Base-by-base conservation (phyloP, 2,329 filamentous ascomycete species). In the Pseudogymnoascus sp. region DNA sequence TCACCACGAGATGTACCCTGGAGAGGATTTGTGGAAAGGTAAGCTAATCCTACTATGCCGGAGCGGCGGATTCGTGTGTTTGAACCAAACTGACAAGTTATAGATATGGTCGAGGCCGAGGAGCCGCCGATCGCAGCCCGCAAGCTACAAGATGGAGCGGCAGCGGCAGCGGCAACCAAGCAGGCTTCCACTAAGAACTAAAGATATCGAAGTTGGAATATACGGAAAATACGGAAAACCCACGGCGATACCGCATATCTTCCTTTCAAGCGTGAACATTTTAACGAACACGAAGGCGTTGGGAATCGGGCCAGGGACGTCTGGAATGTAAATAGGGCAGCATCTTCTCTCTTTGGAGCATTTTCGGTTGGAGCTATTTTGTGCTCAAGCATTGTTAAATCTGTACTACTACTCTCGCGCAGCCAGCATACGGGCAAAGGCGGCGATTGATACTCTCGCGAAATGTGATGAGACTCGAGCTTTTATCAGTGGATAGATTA, bases 1-100 rank as follows among this genome's bases (percentile, higher is more conserved):
- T 62, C 90, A 96, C 75, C 90, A 92, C 78, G 91, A 96, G 80
- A 82, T 90, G 66, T 95, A 96, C 75, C 83, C 88, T 73, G 90
- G 91, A 49, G 90, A 96, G 79, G 93, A 97, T 76, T 82, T 97
- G 71, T 99, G 95, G 95, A 95, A 86, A 80, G 88, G 88, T 89
- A 77, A 73, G 85, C 77, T 35, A 14, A 45, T 43, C 9, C 31
- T 28, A 9, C 58, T 60, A 16, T 25, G 43, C 7, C n/a, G 60
- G 23, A 12, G 9, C 23, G 18, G 2, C n/a, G 38, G 37, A n/a
- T n/a, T 41, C 9, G 35, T 14, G 55, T 21, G 55, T 21, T 37
- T 16, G 43, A 31, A 12, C 11, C 1, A 33, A 38, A 58, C 65
- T 70, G 63, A 71, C 70, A 35, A 25, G 18, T 18, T 45, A 31